Percentiles rank a stretch among this genome's conserved stretches.
Evolutionary conservation across 2,329 filamentous ascomycete genomes (phyloP).

Genomic region (Alternaria postmessia): DNA sequence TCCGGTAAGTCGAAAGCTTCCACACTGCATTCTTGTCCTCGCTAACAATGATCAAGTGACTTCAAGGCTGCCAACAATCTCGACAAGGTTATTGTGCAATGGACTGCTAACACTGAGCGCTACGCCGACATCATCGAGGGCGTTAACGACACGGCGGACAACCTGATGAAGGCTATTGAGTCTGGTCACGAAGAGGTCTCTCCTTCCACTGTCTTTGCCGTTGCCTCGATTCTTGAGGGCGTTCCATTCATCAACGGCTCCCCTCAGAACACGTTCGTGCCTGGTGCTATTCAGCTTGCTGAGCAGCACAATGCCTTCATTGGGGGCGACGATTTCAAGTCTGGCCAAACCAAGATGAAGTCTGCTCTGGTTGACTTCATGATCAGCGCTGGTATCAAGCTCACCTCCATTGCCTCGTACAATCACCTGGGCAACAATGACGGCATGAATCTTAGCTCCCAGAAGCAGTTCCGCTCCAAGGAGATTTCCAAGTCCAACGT

Average conservation of each 20-base stretch:
- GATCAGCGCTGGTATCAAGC: slow-evolving; percentile 98
- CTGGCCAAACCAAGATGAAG: slow-evolving; percentile 99
- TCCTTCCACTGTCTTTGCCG: slow-evolving; percentile 93
- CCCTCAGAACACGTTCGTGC: slow-evolving; percentile 98
- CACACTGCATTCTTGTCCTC: not conserved
- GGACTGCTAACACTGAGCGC: slow-evolving; percentile 99
- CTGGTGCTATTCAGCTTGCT: slow-evolving; percentile 87
- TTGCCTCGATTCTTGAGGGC: slow-evolving; percentile 89
- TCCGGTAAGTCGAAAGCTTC: slow-evolving; percentile 66
- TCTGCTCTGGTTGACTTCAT: slow-evolving; percentile 97
- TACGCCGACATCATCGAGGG: slow-evolving; percentile 87
- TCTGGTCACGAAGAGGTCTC: slow-evolving; percentile 88
- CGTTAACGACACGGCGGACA: slow-evolving; percentile 96
- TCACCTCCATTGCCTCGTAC: slow-evolving; percentile 98
- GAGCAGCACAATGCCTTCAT: slow-evolving; percentile 89
- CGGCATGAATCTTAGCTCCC: slow-evolving; percentile 96
- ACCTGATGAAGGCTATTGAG: slow-evolving; percentile 88
- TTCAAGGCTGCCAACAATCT: slow-evolving; percentile 88
- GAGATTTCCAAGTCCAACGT: slow-evolving; percentile 99
- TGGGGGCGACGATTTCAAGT: slow-evolving; percentile 99
- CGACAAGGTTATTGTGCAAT: slow-evolving; percentile 96
- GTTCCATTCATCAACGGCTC: slow-evolving; percentile 98
- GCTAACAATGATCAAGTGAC: slow-evolving; percentile 58
- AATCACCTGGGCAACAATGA: slow-evolving; percentile 99
- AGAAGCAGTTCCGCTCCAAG: slow-evolving; percentile 99